Evolutionary conservation across 495 filamentous ascomycete genomes (phyloP).

Genomic region (Choiromyces venosus): DNA sequence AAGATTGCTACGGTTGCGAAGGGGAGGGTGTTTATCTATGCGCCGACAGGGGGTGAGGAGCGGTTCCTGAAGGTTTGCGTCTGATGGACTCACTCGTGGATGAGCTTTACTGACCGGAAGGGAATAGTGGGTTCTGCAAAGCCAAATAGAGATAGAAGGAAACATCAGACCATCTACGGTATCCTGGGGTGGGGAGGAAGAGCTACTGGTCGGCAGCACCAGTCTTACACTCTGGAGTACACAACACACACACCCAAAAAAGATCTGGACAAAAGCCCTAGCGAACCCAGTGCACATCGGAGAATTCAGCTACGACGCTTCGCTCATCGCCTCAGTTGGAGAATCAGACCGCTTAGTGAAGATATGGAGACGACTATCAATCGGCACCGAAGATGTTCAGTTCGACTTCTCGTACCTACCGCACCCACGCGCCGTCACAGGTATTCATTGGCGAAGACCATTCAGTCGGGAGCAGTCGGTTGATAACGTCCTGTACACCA

Average conservation of each 20-base stretch:
- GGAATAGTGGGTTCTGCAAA: conserved; percentile 52
- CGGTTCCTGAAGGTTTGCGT: conserved; percentile 59
- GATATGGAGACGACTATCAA: conserved; percentile 85
- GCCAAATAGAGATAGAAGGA: conserved; percentile 39
- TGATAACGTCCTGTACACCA: conserved; percentile 88
- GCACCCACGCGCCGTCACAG: conserved; percentile 73
- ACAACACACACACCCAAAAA: conserved; percentile 46
- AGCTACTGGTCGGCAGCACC: conserved; percentile 70
- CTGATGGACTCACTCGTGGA: background rate
- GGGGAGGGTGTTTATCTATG: conserved; percentile 66
- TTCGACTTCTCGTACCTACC: conserved; percentile 88
- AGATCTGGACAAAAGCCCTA: conserved; percentile 67
- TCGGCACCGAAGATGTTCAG: conserved; percentile 71
- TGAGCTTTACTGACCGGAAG: conserved; percentile 18
- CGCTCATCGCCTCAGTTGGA: conserved; percentile 76
- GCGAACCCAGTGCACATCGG: conserved; percentile 71
- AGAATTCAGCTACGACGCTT: conserved; percentile 76
- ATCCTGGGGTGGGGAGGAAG: conserved; percentile 79
- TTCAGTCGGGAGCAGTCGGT: conserved; percentile 68
- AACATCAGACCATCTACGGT: conserved; percentile 48
- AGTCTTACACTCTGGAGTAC: conserved; percentile 66
- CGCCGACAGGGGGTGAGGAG: conserved; percentile 65
- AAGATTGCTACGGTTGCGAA: conserved; percentile 73
- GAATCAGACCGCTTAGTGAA: conserved; percentile 78
- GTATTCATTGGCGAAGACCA: conserved; percentile 76